Evolutionary conservation across 192 early-diverging fungal genomes (phyloP).

Genomic region (Podila epicladia): DNA sequence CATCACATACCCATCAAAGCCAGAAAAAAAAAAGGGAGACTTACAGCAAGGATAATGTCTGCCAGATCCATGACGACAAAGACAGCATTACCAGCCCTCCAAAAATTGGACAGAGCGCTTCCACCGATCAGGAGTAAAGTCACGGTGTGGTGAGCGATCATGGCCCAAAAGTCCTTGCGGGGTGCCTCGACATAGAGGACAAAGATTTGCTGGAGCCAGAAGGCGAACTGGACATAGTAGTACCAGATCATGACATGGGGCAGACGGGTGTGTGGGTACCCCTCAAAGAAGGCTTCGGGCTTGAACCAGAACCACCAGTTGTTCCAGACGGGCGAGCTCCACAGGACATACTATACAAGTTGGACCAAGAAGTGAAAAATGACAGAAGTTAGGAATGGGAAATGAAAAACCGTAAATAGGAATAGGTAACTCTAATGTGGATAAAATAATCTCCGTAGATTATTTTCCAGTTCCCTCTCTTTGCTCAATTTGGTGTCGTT

Average conservation of each 20-base stretch:
- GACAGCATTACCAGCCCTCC: slow-evolving; percentile 67
- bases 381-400: neutral
- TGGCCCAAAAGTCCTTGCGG: slow-evolving; percentile 65
- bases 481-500: neutral
- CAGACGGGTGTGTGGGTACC: slow-evolving; percentile 61
- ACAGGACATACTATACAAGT: slow-evolving; percentile 63
- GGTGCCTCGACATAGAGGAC: slow-evolving; percentile 66
- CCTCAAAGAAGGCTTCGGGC: slow-evolving; percentile 60
- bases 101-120: slow-evolving; percentile 69
- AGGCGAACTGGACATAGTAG: slow-evolving; percentile 66
- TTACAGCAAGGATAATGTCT: slow-evolving; percentile 69
- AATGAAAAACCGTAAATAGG: neutral
- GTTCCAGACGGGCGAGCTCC: slow-evolving; percentile 70
- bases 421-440: neutral
- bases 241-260: slow-evolving; percentile 63
- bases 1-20: neutral
- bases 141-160: slow-evolving; percentile 68
- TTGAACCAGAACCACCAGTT: slow-evolving; percentile 54
- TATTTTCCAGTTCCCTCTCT: neutral
- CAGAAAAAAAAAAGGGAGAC: neutral
- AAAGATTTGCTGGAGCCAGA: slow-evolving; percentile 70
- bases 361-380: neutral
- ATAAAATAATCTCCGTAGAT: neutral
- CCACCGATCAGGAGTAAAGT: slow-evolving; percentile 65
- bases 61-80: slow-evolving; percentile 74